A percentile compares a stretch with the other conserved stretches of the same genome.
Evolutionary conservation across 1,284 basidiomycete species (phyloP).

Genomic region (Stereum hirsutum): DNA sequence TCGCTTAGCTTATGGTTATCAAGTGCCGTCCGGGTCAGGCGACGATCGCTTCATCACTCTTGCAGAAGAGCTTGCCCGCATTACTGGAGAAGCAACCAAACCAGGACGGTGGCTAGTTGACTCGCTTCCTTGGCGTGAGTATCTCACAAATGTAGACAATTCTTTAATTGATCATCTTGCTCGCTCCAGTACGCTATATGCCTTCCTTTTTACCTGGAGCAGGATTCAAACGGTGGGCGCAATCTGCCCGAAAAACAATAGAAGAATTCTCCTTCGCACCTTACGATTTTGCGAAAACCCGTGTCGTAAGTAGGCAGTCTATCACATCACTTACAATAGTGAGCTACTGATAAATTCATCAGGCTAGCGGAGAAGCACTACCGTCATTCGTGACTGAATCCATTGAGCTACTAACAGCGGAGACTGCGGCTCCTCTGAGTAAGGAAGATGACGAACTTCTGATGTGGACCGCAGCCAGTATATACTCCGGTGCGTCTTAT

Average conservation of each 20-base stretch:
- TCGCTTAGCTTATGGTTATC: neutral
- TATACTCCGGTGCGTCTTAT: neutral
- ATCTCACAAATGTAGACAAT: no score
- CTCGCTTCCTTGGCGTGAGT: neutral
- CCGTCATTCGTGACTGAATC: no score
- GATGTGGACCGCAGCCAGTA: neutral
- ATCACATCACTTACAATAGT: neutral
- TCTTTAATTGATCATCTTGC: neutral
- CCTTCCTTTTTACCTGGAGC: neutral
- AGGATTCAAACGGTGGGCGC: neutral
- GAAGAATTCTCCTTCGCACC: neutral
- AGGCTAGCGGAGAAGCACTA: neutral
- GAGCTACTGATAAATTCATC: neutral
- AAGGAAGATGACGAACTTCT: neutral
- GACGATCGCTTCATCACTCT: neutral
- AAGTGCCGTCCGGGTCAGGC: neutral
- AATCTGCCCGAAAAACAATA: neutral
- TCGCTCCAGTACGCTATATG: neutral
- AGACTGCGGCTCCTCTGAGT: no score
- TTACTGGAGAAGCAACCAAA: neutral
- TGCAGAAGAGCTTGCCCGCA: neutral
- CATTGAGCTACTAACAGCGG: no score
- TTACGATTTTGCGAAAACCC: neutral
- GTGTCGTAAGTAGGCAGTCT: neutral
- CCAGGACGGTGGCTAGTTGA: neutral